Base-by-base conservation (phyloP, 768 basidiomycete species). In the Scleroderma bovista region DNA sequence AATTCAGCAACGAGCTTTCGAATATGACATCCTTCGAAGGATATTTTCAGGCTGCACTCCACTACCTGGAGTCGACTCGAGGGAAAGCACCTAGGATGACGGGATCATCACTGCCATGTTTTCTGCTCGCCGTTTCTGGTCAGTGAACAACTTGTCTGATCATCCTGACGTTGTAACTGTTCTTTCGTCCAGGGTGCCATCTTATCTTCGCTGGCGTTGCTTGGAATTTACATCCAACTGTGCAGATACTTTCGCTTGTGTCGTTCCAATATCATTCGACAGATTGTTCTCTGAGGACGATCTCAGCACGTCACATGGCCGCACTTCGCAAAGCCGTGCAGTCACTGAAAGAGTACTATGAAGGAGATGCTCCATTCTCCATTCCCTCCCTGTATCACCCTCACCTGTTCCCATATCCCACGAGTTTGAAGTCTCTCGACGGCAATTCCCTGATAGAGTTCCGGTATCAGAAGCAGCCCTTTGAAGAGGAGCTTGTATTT, bases 131-230 rank as follows among this genome's bases (percentile, higher is more conserved):
- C 19, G 34, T 62, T 33, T 60, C 53, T 16, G 64, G 67, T 66
- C 15, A 3, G 61, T 47, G n/a, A n/a, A n/a, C n/a, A n/a, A n/a
- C n/a, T n/a, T n/a, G n/a, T n/a, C n/a, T n/a, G n/a, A n/a, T n/a
- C 37, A 11, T 11, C 15, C 24, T 6, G 23, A 17, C 8, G 7
- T 33, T 17, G 8, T 24, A 48, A 6, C 41, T 5, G 13, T 41
- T 32, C 8, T 29, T 41, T 26, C 23, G 45, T 33, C n/a, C 46
- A 67, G 66, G 66, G 15, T 47, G 65, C 36, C 47, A 55, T 24
- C 51, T 70, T 19, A 39, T 60, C 39, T 63, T 68, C 41, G 61
- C 65, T 13, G 60, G 64, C 29, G 61, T 60, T 6, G 53, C 49
- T 3, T 66, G 58, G 58, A 64, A 56, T 32, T 40, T 57, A 26